Conservation (phyloP, 257 asterid species). For the Avicennia marina region DNA sequence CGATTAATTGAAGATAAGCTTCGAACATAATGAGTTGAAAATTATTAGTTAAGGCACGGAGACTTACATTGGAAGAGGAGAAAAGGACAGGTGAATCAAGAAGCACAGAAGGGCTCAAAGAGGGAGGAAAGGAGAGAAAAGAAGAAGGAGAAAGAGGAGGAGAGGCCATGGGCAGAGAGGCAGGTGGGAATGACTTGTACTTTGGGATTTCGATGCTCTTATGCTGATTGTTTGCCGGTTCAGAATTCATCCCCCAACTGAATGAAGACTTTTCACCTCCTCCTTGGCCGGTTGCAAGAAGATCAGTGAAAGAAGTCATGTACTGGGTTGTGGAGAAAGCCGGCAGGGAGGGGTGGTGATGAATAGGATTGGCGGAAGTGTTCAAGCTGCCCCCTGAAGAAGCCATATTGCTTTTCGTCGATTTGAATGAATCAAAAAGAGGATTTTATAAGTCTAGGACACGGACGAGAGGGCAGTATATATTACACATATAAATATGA, state of each 20-base stretch:
- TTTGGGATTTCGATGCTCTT: slow-evolving; percentile 34
- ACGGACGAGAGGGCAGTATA: neutral
- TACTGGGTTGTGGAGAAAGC: neutral
- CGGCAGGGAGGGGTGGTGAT: slow-evolving; percentile 9
- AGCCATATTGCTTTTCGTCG: neutral
- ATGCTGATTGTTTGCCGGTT: neutral
- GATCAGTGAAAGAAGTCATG: neutral
- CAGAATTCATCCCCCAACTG: slow-evolving; percentile 23
- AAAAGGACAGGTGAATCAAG: slow-evolving; percentile 81
- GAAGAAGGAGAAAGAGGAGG: slow-evolving; percentile 69
- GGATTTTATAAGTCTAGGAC: neutral
- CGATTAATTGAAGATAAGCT: no score
- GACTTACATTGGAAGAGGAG: slow-evolving; percentile 54
- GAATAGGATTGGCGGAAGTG: neutral
- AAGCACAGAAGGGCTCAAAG: slow-evolving; percentile 60
- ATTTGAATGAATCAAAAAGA: slow-evolving; percentile 12
- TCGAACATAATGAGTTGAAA: neutral
- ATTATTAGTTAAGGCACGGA: no score
- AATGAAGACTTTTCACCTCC: neutral
- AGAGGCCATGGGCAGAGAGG: slow-evolving; percentile 47
- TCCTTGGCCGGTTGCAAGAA: neutral
- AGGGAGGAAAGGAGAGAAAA: slow-evolving; percentile 37
- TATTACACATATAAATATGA: neutral
- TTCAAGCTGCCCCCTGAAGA: slow-evolving; percentile 13
- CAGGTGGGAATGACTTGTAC: slow-evolving; percentile 44